Percentiles rank a stretch among this genome's conserved stretches.
These are phyloP conservation scores for Plantago elongata DNA, from an alignment of 257 asterid genomes.

Conservation along the genomic window DNA sequence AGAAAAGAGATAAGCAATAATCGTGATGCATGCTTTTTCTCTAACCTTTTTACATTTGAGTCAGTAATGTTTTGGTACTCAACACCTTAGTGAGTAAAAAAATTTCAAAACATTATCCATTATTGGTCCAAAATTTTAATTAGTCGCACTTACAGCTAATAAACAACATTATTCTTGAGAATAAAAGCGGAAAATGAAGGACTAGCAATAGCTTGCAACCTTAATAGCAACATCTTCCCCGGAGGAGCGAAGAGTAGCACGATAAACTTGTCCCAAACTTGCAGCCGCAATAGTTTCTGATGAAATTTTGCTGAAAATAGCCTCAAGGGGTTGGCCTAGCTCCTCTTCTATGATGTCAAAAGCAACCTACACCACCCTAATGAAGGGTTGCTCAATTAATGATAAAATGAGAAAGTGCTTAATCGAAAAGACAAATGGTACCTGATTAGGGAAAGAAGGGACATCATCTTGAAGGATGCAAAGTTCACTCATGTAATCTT, in stretches of 20 bases:
- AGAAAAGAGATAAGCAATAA: too few species aligned
- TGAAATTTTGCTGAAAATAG: slow-evolving; percentile 89
- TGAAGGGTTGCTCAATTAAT: slow-evolving; percentile 34
- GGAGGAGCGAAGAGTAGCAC: slow-evolving; percentile 86
- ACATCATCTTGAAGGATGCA: slow-evolving; percentile 99
- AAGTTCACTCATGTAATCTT: slow-evolving; percentile 98
- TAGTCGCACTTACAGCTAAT: too few species aligned
- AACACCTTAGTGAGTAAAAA: not conserved
- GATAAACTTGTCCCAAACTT: slow-evolving; percentile 98
- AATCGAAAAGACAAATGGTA: slow-evolving; percentile 32
- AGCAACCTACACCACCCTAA: slow-evolving; percentile 88
- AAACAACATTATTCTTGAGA: slow-evolving; percentile 15
- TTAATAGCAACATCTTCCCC: slow-evolving; percentile 99
- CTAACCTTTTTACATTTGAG: not conserved
- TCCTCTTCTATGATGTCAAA: slow-evolving; percentile 96
- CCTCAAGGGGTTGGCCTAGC: slow-evolving; percentile 96
- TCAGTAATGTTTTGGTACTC: not conserved
- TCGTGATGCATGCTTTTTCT: not conserved
- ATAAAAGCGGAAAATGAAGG: slow-evolving; percentile 16
- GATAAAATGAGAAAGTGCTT: slow-evolving; percentile 20
- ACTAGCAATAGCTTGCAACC: slow-evolving; percentile 39
- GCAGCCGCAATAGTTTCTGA: slow-evolving; percentile 98
- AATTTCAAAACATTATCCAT: not conserved
- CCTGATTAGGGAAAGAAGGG: slow-evolving; percentile 97
- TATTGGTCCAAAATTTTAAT: not conserved